Base-by-base conservation (phyloP, 495 filamentous ascomycete species). In the Penicillium cosmopolitanum region DNA sequence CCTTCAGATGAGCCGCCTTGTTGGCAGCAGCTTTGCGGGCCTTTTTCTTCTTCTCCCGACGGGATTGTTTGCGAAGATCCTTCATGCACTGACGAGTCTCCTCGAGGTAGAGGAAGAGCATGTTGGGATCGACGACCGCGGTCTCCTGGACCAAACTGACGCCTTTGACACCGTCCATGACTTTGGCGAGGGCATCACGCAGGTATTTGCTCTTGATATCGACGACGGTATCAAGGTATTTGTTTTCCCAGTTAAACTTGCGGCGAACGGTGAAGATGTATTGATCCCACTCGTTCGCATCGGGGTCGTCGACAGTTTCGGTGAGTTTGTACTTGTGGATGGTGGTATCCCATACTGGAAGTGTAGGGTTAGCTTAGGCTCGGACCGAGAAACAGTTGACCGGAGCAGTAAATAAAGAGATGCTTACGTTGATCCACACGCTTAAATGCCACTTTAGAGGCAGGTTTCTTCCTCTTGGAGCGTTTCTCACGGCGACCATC, bases 211-310 rank as follows among this genome's bases (percentile, higher is more conserved):
- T 93, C 74, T 96, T 96, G 73, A 97, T 90, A 65, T 96, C 91
- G 36, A 97, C 85, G 23, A 87, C 78, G 0, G 91, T 95, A 31
- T 87, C 82, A 58, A 84, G 77, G 67, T 92, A 93, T 66, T 93
- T 93, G 62, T 92, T 90, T 65, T 96, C 89, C 87, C 89, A 94
- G 67, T 92, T 87, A 66, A 96, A 96, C 51, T 85, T 88, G 55
- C 92, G 86, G 42, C 92, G 85, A 11, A 96, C 90, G 33, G 90
- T 92, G 75, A 97, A 97, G 46, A 93, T 82, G 68, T 89, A 95
- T 58, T 93, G 85, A 62, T 93, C 88, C 69, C 91, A 96, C 62
- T 95, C 88, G 40, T 91, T 84, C 25, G 85, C 86, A 52, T 84
- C 82, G 2, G 81, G 76, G 55, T 90, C 85, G 58, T 93, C 86